Evolutionary conservation across 2,329 filamentous ascomycete genomes (phyloP), one percentile per base, ranked within the genome.

Genomic region (Sarocladiaceae sp.): DNA sequence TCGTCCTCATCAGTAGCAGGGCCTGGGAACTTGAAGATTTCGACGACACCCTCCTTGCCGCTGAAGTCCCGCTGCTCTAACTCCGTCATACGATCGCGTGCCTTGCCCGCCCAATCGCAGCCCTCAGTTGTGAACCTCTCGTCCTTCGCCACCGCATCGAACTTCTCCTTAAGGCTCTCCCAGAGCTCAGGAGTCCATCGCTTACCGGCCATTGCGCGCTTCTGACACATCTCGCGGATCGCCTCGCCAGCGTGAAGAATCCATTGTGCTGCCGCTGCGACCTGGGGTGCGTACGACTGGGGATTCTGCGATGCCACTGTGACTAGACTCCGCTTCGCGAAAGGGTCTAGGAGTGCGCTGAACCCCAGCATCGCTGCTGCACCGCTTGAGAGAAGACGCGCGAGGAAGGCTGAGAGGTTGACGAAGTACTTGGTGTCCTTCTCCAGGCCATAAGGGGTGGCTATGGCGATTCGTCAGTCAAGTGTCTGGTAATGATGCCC

Each of bases 391-490:
- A 46, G 31, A 4, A 46, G 18, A 3, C 44, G 44, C 13, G 44
- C 44, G 3, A 46, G 16, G 21, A 35, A 46, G 29, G 44, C 37
- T 3, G 44, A 46, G 32, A 43, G 41, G 39, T 46, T 46, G 15
- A 35, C 12, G 27, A 42, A 46, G 15, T 23, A 34, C 11, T 20
- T 26, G 6, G 31, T 33, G 31, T 33, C 31, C 12, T 33, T n/a
- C n/a, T 33, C 31, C 31, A n/a, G n/a, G 31, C 13, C 31, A 16
- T 7, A 33, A 6, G 31, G 31, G n/a, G n/a, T 33, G 6, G 31
- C 31, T 33, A 16, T 33, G 13, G 26, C 6, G 6, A 6, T 12
- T n/a, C 6, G n/a, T 33, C 31, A 33, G 31, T 33, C 31, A 33
- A 16, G 13, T 7, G 26, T 29, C 7, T 9, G 26, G 26, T 13